phyloP scores from a whole-genome alignment of 768 basidiomycete species.

The Phylloporus arenicola region DNA sequence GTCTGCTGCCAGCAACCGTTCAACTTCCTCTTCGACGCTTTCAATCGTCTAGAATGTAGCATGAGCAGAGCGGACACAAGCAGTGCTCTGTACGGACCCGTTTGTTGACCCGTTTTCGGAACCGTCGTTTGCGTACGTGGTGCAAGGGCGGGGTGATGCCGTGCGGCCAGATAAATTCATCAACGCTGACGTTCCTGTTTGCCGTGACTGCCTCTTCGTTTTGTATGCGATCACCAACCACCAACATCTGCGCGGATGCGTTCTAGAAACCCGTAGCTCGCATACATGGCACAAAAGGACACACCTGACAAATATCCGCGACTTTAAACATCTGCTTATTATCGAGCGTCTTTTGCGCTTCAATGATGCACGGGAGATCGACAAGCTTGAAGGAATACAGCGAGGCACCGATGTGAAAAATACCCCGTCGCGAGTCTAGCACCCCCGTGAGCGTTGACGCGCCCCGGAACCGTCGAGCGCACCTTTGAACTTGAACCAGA shows the following conservation, averaged over 20 bases:
- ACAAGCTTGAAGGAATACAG: constrained; percentile 90
- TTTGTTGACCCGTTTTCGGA: constrained; percentile 83
- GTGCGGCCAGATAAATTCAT: constrained; percentile 97
- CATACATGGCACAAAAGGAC: constrained; percentile 5
- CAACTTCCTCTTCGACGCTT: constrained; percentile 90
- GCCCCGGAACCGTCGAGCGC: background rate
- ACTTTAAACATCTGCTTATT: constrained; percentile 98
- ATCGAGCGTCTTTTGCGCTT: constrained; percentile 94
- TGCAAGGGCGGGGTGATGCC: constrained; percentile 92
- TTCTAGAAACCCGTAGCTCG: constrained; percentile 9
- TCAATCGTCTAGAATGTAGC: constrained; percentile 68
- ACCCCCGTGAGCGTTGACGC: constrained; percentile 11
- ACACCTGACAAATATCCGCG: constrained; percentile 95
- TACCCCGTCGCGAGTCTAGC: constrained; percentile 83
- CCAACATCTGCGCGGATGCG: constrained; percentile 69
- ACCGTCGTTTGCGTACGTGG: constrained; percentile 85
- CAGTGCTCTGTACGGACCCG: constrained; percentile 43
- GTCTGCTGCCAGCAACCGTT: constrained; percentile 78
- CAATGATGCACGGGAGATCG: constrained; percentile 90
- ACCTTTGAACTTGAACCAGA: constrained; percentile 99
- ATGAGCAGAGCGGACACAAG: constrained; percentile 4
- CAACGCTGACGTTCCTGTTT: constrained; percentile 75
- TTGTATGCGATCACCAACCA: constrained; percentile 71
- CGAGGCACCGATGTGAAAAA: constrained; percentile 79
- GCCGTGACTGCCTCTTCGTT: constrained; percentile 60